Conservation (phyloP, 2,329 filamentous ascomycete species). For the Taxawa tesnikishii region DNA sequence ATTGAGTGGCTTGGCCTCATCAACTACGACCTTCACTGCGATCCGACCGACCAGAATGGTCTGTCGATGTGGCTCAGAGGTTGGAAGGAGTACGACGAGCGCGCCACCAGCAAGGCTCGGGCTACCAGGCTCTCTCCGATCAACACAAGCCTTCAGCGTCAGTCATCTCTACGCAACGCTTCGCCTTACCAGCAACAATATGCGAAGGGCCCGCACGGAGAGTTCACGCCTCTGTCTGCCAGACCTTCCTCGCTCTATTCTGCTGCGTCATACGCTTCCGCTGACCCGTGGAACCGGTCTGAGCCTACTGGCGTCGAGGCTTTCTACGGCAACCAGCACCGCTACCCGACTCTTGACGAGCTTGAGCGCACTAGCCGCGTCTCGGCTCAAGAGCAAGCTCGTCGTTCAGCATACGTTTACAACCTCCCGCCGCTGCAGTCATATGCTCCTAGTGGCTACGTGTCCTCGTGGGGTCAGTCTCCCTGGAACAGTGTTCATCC, state of each 20-base stretch:
- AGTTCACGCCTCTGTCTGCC: conserved; percentile 14
- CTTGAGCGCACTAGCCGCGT: conserved; percentile 19
- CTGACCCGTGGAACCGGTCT: conserved; percentile 21
- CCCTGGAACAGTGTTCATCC: conserved; percentile 19
- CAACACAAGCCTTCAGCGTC: conserved; percentile 50
- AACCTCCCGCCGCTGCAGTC: conserved; percentile 12
- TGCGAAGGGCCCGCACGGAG: conserved; percentile 12
- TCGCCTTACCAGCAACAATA: conserved; percentile 24
- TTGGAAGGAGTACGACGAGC: conserved; percentile 52
- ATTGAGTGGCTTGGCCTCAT: conserved; percentile 78
- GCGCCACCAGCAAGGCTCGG: conserved; percentile 28
- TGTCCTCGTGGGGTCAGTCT: conserved; percentile 19
- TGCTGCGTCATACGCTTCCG: conserved; percentile 17
- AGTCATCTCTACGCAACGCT: conserved; percentile 35
- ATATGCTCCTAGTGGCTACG: conserved; percentile 13
- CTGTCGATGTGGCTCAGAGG: conserved; percentile 53
- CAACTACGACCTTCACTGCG: conserved; percentile 75
- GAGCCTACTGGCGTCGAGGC: conserved; percentile 14
- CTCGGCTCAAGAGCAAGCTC: conserved; percentile 18
- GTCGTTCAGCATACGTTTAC: conserved; percentile 15
- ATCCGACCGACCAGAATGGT: conserved; percentile 64
- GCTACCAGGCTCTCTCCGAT: conserved; percentile 42
- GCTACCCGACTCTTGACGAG: conserved; percentile 20
- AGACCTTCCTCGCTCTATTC: conserved; percentile 16
- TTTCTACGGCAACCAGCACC: conserved; percentile 19